Base-by-base conservation (phyloP, 2,329 filamentous ascomycete genomes). In the Torrubiellomyces zombiae region DNA sequence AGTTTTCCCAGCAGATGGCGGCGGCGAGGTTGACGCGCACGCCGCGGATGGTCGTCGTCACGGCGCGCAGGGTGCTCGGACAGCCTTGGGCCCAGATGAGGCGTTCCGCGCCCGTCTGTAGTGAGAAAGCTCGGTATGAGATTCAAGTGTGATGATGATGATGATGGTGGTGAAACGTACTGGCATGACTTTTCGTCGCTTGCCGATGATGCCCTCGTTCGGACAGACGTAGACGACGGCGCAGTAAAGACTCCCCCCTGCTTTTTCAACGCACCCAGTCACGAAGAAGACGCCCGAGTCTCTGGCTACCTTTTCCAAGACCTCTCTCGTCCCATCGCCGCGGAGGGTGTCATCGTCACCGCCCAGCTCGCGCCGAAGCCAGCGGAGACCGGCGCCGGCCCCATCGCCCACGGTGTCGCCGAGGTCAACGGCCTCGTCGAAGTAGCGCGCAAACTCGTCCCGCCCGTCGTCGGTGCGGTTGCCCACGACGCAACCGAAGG, bases 1-100 rank as follows among this genome's bases (percentile, higher is more conserved):
- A 92, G 48, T 80, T 93, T 50, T 95, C 85, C 85, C 85, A 94
- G 58, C 85, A 93, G 36, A 95, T 91, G 4, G 83, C 86, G 3
- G 78, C 73, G 0, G 76, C 85, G 31, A 94, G 65, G 28, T 80
- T 86, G 31, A 94, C 53, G 34, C 70, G 72, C 3, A 83, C 67
- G 24, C 81, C 82, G 32, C 75, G 75, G 45, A 94, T 82, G 14
- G 60, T 68, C 1, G 82, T 83, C 14, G 70, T 75, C 1, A 93
- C 70, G 4, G 83, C 85, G 33, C 70, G 69, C 15, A 94, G 63
- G 4, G 81, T 89, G 1, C 68, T 67, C 0, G 85, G 70, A 3
- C 73, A 75, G 20, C 83, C 85, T 45, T 92, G 80, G 0, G 79
- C 82, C 85, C 85, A 94, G 30, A 93, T 68, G 25, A 93, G 57